A percentile compares a stretch with the other conserved stretches of the same genome.
Conservation (phyloP, 202 grass and related monocot species). For the Carex arenaria region DNA sequence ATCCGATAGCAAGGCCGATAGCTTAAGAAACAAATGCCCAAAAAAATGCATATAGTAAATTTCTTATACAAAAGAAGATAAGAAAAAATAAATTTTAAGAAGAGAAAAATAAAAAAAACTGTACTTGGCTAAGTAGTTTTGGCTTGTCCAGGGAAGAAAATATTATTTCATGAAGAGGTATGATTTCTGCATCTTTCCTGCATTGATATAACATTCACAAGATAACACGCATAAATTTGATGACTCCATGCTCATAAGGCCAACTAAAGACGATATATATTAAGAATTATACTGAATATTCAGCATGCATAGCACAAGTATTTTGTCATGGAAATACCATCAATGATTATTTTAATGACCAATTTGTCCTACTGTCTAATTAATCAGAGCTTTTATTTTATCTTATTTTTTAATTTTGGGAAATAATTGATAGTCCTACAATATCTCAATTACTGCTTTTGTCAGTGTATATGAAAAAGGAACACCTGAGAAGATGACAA, state of each 20-base stretch:
- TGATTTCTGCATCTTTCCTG: constrained; percentile 43
- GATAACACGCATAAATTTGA: constrained; percentile 18
- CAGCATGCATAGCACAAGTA: not conserved
- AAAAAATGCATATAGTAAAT: constrained; percentile 12
- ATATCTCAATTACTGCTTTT: not conserved
- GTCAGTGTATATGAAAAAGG: not conserved
- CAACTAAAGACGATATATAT: not conserved
- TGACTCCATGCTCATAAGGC: not conserved
- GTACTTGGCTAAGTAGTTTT: constrained; percentile 77
- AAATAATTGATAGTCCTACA: not conserved
- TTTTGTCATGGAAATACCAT: not conserved
- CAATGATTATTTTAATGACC: not conserved
- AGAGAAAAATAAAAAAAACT: not conserved
- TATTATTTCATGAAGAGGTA: constrained; percentile 75
- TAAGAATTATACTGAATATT: not conserved
- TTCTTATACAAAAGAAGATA: constrained; percentile 5
- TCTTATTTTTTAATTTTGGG: not conserved
- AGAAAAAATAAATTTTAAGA: not conserved
- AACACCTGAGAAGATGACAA: not conserved
- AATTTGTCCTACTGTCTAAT: not conserved
- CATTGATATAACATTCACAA: constrained; percentile 17
- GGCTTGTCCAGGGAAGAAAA: constrained; percentile 86
- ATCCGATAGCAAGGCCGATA: constrained; percentile 68
- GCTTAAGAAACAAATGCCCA: constrained; percentile 44
- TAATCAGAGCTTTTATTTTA: not conserved